Evolutionary conservation across 352 stramenopile genomes (phyloP).

Genomic region (Globisporangium sylvaticum): DNA sequence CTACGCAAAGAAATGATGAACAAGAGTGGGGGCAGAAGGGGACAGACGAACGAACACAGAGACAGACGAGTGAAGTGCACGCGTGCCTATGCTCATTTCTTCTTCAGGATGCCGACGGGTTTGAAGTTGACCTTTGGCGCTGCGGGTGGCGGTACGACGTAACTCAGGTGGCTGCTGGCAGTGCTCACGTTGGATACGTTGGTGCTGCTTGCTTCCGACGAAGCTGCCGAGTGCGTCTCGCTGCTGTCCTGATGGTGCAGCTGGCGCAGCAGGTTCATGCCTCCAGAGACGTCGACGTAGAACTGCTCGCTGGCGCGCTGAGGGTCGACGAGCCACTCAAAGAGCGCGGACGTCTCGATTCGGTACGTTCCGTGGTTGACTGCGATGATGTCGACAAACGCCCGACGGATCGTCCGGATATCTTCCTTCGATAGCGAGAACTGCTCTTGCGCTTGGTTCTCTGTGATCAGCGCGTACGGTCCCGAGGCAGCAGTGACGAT

Average conservation of each 20-base stretch:
- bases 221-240: conserved; percentile 19
- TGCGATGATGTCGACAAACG: conserved; percentile 72
- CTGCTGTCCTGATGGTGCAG: conserved; percentile 25
- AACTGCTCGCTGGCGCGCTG: conserved; percentile 57
- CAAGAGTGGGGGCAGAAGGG: not conserved
- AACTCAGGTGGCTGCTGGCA: conserved; percentile 19
- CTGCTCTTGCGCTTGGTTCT: conserved; percentile 58
- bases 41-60: not conserved
- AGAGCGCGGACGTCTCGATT: conserved; percentile 68
- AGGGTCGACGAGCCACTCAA: conserved; percentile 59
- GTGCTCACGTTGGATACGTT: conserved; percentile 21
- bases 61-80: not conserved
- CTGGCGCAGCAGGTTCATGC: conserved; percentile 41
- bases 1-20: conserved; percentile 13
- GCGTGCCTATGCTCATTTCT: conserved; percentile 12
- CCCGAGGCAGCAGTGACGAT: conserved; percentile 64
- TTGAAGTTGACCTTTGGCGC: conserved; percentile 27
- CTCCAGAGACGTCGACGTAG: conserved; percentile 49
- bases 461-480: conserved; percentile 68
- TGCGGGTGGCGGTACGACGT: conserved; percentile 19
- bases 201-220: conserved; percentile 15
- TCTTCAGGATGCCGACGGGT: conserved; percentile 62
- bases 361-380: conserved; percentile 64
- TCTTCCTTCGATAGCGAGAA: conserved; percentile 59
- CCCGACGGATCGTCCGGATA: conserved; percentile 59